Percentiles rank a stretch among this genome's conserved stretches.
Evolutionary conservation across 1,284 basidiomycete species (phyloP).

Genomic region (Puccinia brachypodii): DNA sequence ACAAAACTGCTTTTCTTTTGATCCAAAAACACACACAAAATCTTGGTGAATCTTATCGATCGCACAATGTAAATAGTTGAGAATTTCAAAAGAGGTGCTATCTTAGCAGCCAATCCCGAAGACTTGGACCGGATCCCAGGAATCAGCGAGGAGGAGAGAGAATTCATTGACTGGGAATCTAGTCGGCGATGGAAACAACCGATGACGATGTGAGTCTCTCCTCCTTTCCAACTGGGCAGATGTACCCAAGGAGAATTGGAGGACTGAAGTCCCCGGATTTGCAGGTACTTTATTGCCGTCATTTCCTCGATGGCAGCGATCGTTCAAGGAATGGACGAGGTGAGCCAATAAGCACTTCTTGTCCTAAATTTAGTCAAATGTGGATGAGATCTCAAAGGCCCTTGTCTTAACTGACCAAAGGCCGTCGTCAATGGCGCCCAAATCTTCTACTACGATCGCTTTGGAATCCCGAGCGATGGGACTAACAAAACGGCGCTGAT

Average conservation of each 20-base stretch:
- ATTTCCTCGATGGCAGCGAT: constrained; percentile 56
- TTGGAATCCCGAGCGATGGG: constrained; percentile 25
- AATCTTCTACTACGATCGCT: constrained; percentile 35
- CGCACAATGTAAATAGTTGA: constrained; percentile 50
- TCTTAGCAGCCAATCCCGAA: constrained; percentile 65
- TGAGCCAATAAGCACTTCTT: not conserved
- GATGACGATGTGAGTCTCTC: constrained; percentile 23
- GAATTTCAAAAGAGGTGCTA: constrained; percentile 65
- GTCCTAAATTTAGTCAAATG: not conserved
- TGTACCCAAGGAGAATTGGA: too few species aligned
- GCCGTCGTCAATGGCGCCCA: constrained; percentile 43
- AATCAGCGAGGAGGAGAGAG: constrained; percentile 63
- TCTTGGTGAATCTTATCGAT: not conserved
- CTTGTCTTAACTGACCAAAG: not conserved
- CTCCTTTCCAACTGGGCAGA: not conserved
- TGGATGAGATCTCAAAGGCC: not conserved
- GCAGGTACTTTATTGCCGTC: constrained; percentile 53
- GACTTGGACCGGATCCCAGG: constrained; percentile 64
- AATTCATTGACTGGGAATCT: not conserved
- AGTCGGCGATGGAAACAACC: constrained; percentile 37
- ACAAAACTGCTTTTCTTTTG: not conserved
- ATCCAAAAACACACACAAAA: not conserved
- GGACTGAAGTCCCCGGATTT: too few species aligned
- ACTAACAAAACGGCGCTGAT: constrained; percentile 56
- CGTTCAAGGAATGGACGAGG: constrained; percentile 56